Evolutionary conservation across 176 grass and related monocot genomes (phyloP).

Genomic region (Carex littledalei): DNA sequence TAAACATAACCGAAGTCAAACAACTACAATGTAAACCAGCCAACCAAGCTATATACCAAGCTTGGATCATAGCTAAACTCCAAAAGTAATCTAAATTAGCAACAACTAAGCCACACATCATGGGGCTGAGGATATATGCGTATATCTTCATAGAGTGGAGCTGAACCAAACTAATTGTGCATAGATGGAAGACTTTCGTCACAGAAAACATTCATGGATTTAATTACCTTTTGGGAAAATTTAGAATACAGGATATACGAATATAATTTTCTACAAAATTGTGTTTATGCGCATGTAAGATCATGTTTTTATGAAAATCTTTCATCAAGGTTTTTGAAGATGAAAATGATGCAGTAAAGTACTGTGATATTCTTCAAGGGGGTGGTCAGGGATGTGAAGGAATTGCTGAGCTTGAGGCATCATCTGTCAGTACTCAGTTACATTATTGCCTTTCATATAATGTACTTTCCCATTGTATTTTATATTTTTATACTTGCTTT

Average conservation of each 20-base stretch:
- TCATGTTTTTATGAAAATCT: not conserved
- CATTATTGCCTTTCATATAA: not conserved
- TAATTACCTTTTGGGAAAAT: not conserved
- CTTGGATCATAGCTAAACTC: too few species aligned
- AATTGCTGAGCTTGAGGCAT: constrained; percentile 89
- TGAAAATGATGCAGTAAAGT: constrained; percentile 70
- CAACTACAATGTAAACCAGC: too few species aligned
- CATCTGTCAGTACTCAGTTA: constrained; percentile 54
- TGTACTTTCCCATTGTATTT: not conserved
- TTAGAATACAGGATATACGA: not conserved
- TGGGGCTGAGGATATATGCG: too few species aligned
- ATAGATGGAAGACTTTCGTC: not conserved
- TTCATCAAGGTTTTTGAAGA: constrained; percentile 81
- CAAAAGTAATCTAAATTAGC: too few species aligned
- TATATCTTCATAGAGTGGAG: not conserved
- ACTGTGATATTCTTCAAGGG: constrained; percentile 76
- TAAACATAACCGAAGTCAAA: too few species aligned
- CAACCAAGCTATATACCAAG: too few species aligned
- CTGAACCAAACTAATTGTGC: not conserved
- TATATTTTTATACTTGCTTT: not conserved
- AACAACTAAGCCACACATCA: too few species aligned
- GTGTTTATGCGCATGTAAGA: not conserved
- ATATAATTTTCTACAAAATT: not conserved
- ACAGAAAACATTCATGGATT: not conserved
- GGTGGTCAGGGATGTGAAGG: constrained; percentile 87